Conservation (phyloP, 306 rosid genomes). For the Rosa multiflora region DNA sequence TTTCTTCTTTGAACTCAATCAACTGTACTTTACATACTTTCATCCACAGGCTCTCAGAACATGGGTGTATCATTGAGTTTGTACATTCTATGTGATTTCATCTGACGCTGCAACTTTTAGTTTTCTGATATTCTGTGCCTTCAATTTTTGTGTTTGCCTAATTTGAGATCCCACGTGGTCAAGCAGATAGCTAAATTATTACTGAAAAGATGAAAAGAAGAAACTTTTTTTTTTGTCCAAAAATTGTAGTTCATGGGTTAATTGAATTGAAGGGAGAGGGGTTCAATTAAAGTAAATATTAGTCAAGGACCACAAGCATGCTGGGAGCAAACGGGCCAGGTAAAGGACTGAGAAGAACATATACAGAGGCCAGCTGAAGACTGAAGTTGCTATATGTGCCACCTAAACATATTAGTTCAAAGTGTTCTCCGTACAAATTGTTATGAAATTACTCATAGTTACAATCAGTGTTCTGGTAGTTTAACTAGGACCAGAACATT, state of each 20-base stretch:
- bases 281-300: background rate
- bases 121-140: background rate
- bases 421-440: background rate
- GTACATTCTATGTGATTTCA: background rate
- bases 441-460: background rate
- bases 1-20: constrained; percentile 22
- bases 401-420: background rate
- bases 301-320: constrained; percentile 30
- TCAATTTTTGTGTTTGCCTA: background rate
- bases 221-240: background rate
- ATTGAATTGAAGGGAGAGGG: background rate
- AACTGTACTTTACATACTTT: constrained; percentile 34
- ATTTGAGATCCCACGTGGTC: constrained; percentile 6
- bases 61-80: constrained; percentile 30
- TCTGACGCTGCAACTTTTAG: constrained; percentile 7
- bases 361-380: background rate
- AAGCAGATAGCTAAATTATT: background rate
- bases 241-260: background rate
- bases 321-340: constrained; percentile 14
- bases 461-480: background rate
- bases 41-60: constrained; percentile 35
- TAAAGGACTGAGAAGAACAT: constrained; percentile 2
- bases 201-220: background rate
- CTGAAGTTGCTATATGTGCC: background rate
- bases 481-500: background rate